These are phyloP conservation scores for Citrus reticulata DNA, from an alignment of 345 rosid genomes.

Conservation along the genomic window DNA sequence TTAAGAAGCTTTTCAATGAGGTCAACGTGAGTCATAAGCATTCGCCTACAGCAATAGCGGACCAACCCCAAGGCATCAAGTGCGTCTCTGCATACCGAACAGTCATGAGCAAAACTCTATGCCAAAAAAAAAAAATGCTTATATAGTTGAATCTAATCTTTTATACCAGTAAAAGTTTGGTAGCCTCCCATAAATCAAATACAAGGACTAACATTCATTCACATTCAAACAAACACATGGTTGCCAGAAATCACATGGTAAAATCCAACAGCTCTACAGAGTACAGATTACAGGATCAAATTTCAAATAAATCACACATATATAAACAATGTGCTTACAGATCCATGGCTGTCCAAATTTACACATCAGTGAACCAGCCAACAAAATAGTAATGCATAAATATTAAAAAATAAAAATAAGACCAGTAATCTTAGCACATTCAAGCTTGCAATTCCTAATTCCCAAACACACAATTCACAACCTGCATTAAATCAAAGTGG, in stretches of 20 bases:
- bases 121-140: background rate
- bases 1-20: constrained; percentile 98
- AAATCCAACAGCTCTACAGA: background rate
- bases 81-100: constrained; percentile 67
- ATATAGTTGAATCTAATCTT: background rate
- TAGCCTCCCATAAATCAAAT: background rate
- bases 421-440: background rate
- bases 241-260: background rate
- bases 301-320: background rate
- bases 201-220: background rate
- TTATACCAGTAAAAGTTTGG: background rate
- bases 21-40: constrained; percentile 99
- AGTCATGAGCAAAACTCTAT: background rate
- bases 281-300: background rate
- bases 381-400: background rate
- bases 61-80: constrained; percentile 90
- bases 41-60: constrained; percentile 92
- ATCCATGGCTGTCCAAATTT: background rate
- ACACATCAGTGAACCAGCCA: background rate
- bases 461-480: background rate
- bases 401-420: background rate
- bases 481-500: background rate
- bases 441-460: background rate
- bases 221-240: background rate
- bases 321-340: background rate